Evolutionary conservation across 805 yeast genomes (phyloP), one percentile per base, ranked within the genome.

Genomic region (Candida coleopterorum): DNA sequence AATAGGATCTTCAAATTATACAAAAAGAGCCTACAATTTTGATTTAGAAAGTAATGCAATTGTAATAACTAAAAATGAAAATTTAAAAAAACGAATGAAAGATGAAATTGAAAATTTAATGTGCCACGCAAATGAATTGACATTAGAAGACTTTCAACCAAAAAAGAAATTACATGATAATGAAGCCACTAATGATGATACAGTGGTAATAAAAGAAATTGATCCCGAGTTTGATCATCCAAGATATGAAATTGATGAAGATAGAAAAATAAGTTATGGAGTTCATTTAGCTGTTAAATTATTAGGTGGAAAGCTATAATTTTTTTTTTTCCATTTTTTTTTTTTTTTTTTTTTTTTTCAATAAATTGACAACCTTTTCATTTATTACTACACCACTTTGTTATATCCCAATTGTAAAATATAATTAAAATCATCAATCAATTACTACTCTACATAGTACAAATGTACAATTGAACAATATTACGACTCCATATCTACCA

Each of bases 1-100:
- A 6, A 72, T 93, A 34, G 98, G 98, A 0, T 85, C 96, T 1
- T 87, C 97, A 0, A 93, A 93, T 56, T 93, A 88, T 58, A 93
- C 98, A 0, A 76, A 82, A 44, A 70, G 98, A 42, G 89, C 97
- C 0, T 90, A 90, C 52, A 72, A 82, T 3, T 74, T 82, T 40
- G 98, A 93, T 57, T 67, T 93, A 39, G 98, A 93, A 60, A 74
- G 90, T 6, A 90, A 93, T 53, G 94, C 89, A 0, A 64, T 93
- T 1, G 57, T 90, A 1, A 61, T 88, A 10, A 89, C 97, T 1
- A 72, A 67, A 36, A 89, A 85, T 53, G 60, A 67, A 12, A 64
- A 61, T 2, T 66, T 90, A 44, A 79, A 79, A 51, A 34, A 45
- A 4, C 50, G 64, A 33, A 80, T 89, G 83, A 59, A 60, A 21